Conservation (phyloP, 2,329 filamentous ascomycete genomes). For the Chrysoporthe cubensis region DNA sequence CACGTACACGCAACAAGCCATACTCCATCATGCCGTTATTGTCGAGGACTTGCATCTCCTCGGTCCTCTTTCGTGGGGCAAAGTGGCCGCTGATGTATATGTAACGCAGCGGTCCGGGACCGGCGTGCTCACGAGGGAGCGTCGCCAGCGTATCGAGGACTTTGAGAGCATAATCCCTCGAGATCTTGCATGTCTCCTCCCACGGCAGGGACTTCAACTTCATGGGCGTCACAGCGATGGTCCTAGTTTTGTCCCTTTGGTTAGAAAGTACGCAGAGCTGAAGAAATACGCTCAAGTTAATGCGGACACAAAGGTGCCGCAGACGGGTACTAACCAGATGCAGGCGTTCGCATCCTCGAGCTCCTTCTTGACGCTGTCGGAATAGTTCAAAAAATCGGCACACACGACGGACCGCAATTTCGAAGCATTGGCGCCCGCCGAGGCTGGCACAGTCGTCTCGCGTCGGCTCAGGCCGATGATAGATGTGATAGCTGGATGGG, state of each 20-base stretch:
- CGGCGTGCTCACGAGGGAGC: constrained; percentile 15
- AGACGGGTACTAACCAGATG: constrained; percentile 42
- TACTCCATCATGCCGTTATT: constrained; percentile 16
- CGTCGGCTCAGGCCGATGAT: constrained; percentile 35
- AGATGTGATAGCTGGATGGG: no score
- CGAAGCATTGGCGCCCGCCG: constrained; percentile 8
- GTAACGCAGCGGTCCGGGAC: constrained; percentile 39
- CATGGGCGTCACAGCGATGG: constrained; percentile 35
- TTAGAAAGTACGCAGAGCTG: no score
- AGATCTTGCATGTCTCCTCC: constrained; percentile 22
- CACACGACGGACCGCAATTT: constrained; percentile 48
- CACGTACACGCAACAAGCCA: constrained; percentile 19
- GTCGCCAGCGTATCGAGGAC: constrained; percentile 7
- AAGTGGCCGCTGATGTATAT: constrained; percentile 31
- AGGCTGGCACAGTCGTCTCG: constrained; percentile 33
- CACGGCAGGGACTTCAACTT: constrained; percentile 22
- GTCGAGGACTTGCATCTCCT: constrained; percentile 20
- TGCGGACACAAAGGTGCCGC: not conserved
- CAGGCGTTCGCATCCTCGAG: constrained; percentile 47
- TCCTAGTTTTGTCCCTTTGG: constrained; percentile 30
- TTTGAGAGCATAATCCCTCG: constrained; percentile 15
- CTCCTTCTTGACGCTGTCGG: constrained; percentile 44
- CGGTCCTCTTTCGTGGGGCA: constrained; percentile 16
- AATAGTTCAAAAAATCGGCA: constrained; percentile 46
- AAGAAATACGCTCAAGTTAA: no score